Evolutionary conservation across 2,329 filamentous ascomycete species (phyloP).

Genomic region (Coniochaeta sp.): DNA sequence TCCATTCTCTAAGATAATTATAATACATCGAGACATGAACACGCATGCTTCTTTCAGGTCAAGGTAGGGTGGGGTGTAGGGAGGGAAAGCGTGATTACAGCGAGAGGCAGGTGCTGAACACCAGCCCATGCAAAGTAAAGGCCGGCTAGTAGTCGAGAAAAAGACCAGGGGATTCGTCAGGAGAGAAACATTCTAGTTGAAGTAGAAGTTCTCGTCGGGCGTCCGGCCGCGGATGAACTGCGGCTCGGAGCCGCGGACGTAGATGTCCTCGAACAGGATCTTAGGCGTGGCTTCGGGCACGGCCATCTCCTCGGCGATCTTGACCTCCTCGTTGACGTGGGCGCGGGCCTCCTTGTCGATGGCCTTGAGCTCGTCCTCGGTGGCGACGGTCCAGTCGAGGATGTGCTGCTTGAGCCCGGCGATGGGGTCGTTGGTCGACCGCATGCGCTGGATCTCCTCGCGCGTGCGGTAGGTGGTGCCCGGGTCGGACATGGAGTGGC

Average conservation of each 20-base stretch:
- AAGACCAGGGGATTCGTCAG: not conserved
- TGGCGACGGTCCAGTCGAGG: slow-evolving; percentile 85
- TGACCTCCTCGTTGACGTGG: slow-evolving; percentile 84
- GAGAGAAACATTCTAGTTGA: slow-evolving; percentile 32
- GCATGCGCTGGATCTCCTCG: slow-evolving; percentile 99
- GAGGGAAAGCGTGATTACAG: not conserved
- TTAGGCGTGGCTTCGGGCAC: slow-evolving; percentile 69
- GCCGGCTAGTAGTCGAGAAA: not conserved
- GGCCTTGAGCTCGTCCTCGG: slow-evolving; percentile 90
- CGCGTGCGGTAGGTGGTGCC: slow-evolving; percentile 98
- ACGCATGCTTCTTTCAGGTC: not conserved
- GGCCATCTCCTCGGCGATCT: slow-evolving; percentile 81
- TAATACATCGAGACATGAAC: slow-evolving; percentile 3
- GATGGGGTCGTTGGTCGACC: slow-evolving; percentile 96
- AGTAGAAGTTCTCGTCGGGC: slow-evolving; percentile 92
- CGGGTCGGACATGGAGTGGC: slow-evolving; percentile 99
- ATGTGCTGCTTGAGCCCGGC: slow-evolving; percentile 97
- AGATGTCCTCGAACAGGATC: slow-evolving; percentile 95
- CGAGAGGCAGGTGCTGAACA: not conserved
- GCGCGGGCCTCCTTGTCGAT: slow-evolving; percentile 90
- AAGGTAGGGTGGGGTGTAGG: not conserved
- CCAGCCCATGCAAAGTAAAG: not conserved
- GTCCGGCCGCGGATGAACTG: slow-evolving; percentile 81
- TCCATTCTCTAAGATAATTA: slow-evolving; percentile 4
- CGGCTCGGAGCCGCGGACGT: slow-evolving; percentile 82